A percentile compares a stretch with the other conserved stretches of the same genome.
Evolutionary conservation across 2,329 filamentous ascomycete species (phyloP).

Genomic region (Pseudogymnoascus sp.): DNA sequence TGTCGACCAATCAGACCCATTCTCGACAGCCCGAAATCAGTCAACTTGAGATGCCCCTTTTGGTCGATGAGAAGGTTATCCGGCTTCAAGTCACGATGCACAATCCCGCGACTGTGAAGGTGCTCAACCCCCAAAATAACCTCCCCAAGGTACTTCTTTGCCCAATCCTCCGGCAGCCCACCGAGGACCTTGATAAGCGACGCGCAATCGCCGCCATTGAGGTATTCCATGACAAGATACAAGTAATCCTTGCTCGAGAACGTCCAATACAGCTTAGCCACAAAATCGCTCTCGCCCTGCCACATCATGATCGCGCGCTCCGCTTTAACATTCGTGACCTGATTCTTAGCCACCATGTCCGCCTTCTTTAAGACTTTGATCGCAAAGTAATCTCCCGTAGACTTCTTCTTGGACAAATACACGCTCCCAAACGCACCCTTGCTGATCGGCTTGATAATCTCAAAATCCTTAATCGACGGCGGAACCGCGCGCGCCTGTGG

Average conservation of each 20-base stretch:
- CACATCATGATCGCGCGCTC: slow-evolving; percentile 99
- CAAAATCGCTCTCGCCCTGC: slow-evolving; percentile 98
- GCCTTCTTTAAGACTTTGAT: slow-evolving; percentile 98
- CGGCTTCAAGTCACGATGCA: slow-evolving; percentile 93
- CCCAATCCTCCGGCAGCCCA: slow-evolving; percentile 92
- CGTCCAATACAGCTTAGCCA: slow-evolving; percentile 98
- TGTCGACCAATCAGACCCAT: slow-evolving; percentile 97
- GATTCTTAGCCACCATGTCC: slow-evolving; percentile 99
- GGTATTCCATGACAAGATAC: slow-evolving; percentile 97
- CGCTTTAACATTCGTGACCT: slow-evolving; percentile 97
- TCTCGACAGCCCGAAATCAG: slow-evolving; percentile 91
- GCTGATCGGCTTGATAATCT: slow-evolving; percentile 98
- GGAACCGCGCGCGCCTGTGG: slow-evolving; percentile 83
- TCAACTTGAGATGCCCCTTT: slow-evolving; percentile 91
- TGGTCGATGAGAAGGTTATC: slow-evolving; percentile 97
- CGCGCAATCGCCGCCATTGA: slow-evolving; percentile 95
- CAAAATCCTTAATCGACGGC: slow-evolving; percentile 97
- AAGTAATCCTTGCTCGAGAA: slow-evolving; percentile 99
- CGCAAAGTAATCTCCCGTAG: slow-evolving; percentile 94
- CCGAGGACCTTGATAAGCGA: slow-evolving; percentile 92
- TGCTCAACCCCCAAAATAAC: slow-evolving; percentile 96
- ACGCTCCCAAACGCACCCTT: slow-evolving; percentile 98
- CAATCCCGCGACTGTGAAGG: slow-evolving; percentile 86
- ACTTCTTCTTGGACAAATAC: slow-evolving; percentile 97
- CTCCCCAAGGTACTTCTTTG: slow-evolving; percentile 93